Percentiles rank a stretch among this genome's conserved stretches.
These are phyloP conservation scores for Lumnitzera racemosa DNA, from an alignment of 345 rosid genomes.

Conservation along the genomic window DNA sequence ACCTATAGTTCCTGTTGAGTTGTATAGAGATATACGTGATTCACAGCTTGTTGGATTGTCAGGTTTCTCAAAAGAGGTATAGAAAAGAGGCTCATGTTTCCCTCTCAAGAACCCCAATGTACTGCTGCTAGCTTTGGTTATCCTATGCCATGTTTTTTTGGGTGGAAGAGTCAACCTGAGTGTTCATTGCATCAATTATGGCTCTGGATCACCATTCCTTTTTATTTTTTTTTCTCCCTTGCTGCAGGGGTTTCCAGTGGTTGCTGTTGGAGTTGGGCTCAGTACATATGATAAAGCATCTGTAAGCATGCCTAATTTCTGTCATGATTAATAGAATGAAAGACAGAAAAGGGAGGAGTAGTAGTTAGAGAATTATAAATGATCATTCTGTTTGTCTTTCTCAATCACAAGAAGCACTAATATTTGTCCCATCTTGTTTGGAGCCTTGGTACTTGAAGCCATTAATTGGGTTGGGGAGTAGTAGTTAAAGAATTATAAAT, in stretches of 20 bases:
- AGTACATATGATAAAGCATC: slow-evolving; percentile 96
- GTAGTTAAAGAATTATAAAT: too few species aligned
- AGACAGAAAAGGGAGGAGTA: neutral
- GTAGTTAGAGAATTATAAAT: too few species aligned
- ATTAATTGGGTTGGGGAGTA: neutral
- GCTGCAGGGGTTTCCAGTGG: slow-evolving; percentile 82
- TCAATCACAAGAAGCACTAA: too few species aligned
- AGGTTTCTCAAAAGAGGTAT: slow-evolving; percentile 89
- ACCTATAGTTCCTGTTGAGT: slow-evolving; percentile 76
- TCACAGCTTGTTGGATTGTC: slow-evolving; percentile 89
- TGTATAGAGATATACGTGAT: slow-evolving; percentile 79
- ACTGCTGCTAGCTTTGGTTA: too few species aligned
- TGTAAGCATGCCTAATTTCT: slow-evolving; percentile 32
- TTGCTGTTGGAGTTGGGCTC: slow-evolving; percentile 81
- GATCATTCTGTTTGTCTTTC: too few species aligned
- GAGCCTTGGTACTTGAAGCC: too few species aligned
- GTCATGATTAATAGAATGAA: neutral
- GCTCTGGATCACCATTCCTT: neutral
- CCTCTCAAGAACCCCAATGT: too few species aligned
- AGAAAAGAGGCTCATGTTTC: neutral
- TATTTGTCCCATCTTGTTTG: too few species aligned
- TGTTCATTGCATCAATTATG: slow-evolving; percentile 1
- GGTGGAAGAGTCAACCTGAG: neutral
- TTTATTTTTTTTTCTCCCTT: slow-evolving; percentile 1
- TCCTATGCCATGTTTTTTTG: too few species aligned